Evolutionary conservation across 164 flowering plant species (phyloP).

Genomic region (Aristolochia californica): DNA sequence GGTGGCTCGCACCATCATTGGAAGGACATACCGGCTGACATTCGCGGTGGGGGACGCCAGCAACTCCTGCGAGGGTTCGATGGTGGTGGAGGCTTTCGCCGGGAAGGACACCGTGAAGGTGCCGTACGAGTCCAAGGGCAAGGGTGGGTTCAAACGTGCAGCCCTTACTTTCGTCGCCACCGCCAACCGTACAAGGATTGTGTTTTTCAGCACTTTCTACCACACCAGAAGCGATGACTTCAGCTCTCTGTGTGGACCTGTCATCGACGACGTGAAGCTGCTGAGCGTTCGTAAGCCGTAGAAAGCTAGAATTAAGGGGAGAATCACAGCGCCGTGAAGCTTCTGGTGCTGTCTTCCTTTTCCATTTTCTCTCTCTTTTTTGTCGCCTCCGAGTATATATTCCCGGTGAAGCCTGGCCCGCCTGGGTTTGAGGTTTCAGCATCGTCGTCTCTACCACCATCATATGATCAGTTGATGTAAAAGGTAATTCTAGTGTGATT

Average conservation of each 20-base stretch:
- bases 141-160: constrained; percentile 59
- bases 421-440: too few species aligned
- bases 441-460: too few species aligned
- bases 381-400: not conserved
- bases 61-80: constrained; percentile 55
- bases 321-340: too few species aligned
- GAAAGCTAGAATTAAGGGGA: too few species aligned
- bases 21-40: constrained; percentile 38
- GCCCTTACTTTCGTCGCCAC: constrained; percentile 43
- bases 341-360: too few species aligned
- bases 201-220: constrained; percentile 58
- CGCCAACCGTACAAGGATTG: constrained; percentile 32
- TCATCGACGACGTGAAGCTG: constrained; percentile 57
- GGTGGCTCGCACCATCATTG: constrained; percentile 33
- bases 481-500: too few species aligned
- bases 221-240: constrained; percentile 44
- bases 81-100: constrained; percentile 66
- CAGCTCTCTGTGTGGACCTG: constrained; percentile 76
- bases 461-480: too few species aligned
- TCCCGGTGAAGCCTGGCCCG: too few species aligned
- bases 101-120: constrained; percentile 36
- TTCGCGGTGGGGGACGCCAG: constrained; percentile 67
- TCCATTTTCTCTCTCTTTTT: not conserved
- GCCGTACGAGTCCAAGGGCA: constrained; percentile 50
- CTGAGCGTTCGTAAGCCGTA: constrained; percentile 26